phyloP scores from a whole-genome alignment of 2,329 filamentous ascomycete species.

The Fonsecaea monophora region DNA sequence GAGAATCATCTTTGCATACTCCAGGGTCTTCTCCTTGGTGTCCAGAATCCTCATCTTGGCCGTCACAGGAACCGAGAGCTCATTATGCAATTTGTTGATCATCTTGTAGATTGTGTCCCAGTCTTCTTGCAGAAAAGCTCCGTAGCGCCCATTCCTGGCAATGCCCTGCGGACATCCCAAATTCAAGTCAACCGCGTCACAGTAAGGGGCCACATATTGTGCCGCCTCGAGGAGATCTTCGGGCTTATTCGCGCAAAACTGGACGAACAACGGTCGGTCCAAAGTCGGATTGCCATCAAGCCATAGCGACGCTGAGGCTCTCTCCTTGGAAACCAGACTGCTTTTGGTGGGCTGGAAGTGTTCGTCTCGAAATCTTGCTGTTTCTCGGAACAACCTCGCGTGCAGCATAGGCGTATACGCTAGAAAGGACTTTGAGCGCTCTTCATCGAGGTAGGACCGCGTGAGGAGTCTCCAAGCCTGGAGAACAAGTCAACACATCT shows the following conservation, averaged over 20 bases:
- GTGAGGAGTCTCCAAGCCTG: slow-evolving; percentile 96
- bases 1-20: slow-evolving; percentile 87
- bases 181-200: slow-evolving; percentile 90
- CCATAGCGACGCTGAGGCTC: slow-evolving; percentile 55
- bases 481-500: slow-evolving; percentile 31
- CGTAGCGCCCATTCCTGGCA: slow-evolving; percentile 87
- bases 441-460: slow-evolving; percentile 82
- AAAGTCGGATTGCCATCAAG: slow-evolving; percentile 86
- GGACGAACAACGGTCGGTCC: slow-evolving; percentile 90
- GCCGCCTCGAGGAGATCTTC: slow-evolving; percentile 68
- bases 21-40: slow-evolving; percentile 81
- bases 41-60: slow-evolving; percentile 94
- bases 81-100: slow-evolving; percentile 79
- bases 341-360: slow-evolving; percentile 76
- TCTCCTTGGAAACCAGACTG: slow-evolving; percentile 45
- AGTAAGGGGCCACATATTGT: slow-evolving; percentile 78
- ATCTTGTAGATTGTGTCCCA: slow-evolving; percentile 81
- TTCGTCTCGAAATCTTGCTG: slow-evolving; percentile 74
- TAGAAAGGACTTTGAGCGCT: slow-evolving; percentile 70
- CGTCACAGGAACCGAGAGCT: slow-evolving; percentile 83
- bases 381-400: slow-evolving; percentile 83
- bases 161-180: slow-evolving; percentile 96
- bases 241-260: slow-evolving; percentile 75
- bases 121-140: slow-evolving; percentile 93
- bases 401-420: slow-evolving; percentile 98